Base-by-base conservation (phyloP, 2,329 filamentous ascomycete genomes). In the Paraconiothyrium sp. region DNA sequence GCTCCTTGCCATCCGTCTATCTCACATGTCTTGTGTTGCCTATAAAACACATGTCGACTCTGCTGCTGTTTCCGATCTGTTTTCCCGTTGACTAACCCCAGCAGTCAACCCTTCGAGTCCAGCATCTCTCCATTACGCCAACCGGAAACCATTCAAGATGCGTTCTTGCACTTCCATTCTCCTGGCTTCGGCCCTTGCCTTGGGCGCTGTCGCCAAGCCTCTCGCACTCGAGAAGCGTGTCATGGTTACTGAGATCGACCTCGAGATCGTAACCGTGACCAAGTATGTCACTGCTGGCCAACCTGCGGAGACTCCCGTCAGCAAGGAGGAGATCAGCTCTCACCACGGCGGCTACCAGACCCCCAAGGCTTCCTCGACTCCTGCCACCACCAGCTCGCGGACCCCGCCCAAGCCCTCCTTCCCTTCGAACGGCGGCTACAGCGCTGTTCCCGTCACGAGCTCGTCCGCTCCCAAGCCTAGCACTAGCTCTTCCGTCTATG, bases 171-270 rank as follows among this genome's bases (percentile, higher is more conserved):
- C 69, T 30, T 67, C 62, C 14, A 14, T 72, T 52, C 59, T 76
- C 57, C 58, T 76, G 52, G 60, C 69, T 54, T 70, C 68, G 11
- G 68, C 65, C 20, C 56, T 76, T 57, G 73, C 67, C 35, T 55
- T 69, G n/a, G 67, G 69, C 56, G 67, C 66, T 58, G 49, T 74
- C 32, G 74, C 73, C 30, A 60, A 60, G 13, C 72, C 74, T n/a
- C 63, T 68, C 35, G 63, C 74, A 16, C 63, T 68, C 35, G 63
- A 65, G 24, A 70, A 71, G 55, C 69, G 67, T 10, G 63, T 66
- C 27, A 50, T 71, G 22, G 63, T 70, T 54, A 76, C 72, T 14
- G 60, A 73, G 57, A 57, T 61, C 34, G 63, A 69, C 7, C 46
- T 72, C 24, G 67, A 68, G 16, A 58, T 69, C 24, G 60, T 67